These are phyloP conservation scores for Colletotrichum sp. DNA, from an alignment of 2,329 filamentous ascomycete species.

Conservation along the genomic window DNA sequence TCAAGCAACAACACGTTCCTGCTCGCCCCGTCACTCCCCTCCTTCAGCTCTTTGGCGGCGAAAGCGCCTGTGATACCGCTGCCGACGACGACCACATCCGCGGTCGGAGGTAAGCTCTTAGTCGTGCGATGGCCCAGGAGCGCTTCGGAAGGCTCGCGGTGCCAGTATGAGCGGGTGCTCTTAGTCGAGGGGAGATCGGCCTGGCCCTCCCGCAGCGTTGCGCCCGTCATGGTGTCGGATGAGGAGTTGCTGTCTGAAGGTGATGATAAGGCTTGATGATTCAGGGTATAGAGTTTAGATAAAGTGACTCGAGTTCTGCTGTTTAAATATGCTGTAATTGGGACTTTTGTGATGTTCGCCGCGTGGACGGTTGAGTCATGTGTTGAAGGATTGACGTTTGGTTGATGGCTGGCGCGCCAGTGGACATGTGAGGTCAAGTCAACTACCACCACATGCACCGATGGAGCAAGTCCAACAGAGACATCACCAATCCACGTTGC, in stretches of 20 bases:
- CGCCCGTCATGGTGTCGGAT: conserved; percentile 33
- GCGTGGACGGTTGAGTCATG: conserved; percentile 1
- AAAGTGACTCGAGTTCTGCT: not conserved
- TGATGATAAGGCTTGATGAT: not conserved
- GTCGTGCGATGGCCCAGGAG: conserved; percentile 75
- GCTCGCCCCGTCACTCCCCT: conserved; percentile 38
- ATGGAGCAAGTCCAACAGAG: not conserved
- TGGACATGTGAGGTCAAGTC: not conserved
- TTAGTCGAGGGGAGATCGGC: conserved; percentile 64
- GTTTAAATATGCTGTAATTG: not conserved
- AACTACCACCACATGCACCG: not conserved
- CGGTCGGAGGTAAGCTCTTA: conserved; percentile 60
- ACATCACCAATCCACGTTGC: not conserved
- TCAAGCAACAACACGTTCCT: conserved; percentile 74
- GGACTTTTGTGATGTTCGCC: not conserved
- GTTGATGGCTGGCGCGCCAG: not conserved
- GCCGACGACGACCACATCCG: conserved; percentile 75
- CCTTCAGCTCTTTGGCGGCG: conserved; percentile 67
- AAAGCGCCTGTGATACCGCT: conserved; percentile 80
- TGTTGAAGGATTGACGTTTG: not conserved
- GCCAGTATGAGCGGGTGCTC: conserved; percentile 76
- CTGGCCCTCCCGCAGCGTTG: conserved; percentile 36
- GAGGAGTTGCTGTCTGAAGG: not conserved
- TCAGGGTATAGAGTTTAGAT: not conserved
- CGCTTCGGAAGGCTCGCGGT: conserved; percentile 66